These are phyloP conservation scores for Tricholoma flavovirens DNA, from an alignment of 768 basidiomycete genomes.

Conservation along the genomic window DNA sequence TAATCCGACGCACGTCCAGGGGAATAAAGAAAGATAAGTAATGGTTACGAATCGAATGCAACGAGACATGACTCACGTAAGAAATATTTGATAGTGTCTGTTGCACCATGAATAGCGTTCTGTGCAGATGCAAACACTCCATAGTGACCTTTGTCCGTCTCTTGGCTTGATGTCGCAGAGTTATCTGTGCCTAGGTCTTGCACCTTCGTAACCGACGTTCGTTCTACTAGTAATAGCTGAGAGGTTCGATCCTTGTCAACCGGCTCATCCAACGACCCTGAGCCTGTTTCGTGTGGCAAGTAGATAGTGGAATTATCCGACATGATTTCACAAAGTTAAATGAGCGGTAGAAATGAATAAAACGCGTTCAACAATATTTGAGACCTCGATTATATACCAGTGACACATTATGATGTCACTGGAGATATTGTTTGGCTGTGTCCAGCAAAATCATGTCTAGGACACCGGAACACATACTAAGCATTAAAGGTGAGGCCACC, in stretches of 20 bases:
- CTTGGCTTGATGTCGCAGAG: not conserved
- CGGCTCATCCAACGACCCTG: not conserved
- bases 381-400: slow-evolving; percentile 1
- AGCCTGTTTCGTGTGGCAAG: not conserved
- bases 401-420: slow-evolving; percentile 2
- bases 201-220: not conserved
- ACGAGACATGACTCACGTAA: slow-evolving; percentile 7
- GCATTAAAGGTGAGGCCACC: too few relatives aligned
- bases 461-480: too few relatives aligned
- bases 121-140: not conserved
- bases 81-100: slow-evolving; percentile 8
- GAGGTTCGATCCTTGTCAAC: not conserved
- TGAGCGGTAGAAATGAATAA: not conserved
- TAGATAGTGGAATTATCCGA: not conserved
- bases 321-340: not conserved
- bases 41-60: too few relatives aligned
- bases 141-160: not conserved
- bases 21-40: not conserved
- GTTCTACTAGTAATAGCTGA: not conserved
- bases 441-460: not conserved
- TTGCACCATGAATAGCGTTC: slow-evolving; percentile 3
- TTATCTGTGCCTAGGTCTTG: not conserved
- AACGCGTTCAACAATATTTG: not conserved
- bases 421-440: not conserved
- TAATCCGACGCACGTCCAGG: not conserved